Base-by-base conservation (phyloP, 805 yeast species). In the Starmerella ratchasimensis region DNA sequence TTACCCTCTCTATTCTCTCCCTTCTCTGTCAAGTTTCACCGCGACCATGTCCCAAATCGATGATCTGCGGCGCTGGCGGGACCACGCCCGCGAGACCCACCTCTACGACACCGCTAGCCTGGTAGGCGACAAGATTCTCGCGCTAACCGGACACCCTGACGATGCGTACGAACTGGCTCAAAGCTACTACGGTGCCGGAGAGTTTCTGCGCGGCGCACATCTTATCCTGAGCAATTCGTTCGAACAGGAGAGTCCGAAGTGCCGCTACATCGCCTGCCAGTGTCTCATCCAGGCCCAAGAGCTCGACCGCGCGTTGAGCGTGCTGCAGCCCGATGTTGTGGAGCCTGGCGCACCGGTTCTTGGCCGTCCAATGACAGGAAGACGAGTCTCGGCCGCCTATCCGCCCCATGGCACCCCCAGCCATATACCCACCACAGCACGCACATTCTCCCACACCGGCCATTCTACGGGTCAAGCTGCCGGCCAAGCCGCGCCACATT, bases 111-210 rank as follows among this genome's bases (percentile, higher is more conserved):
- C 96, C 0, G 96, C 97, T 0, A 88, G 79, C 50, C 83, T 75
- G 54, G 71, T 90, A 20, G 97, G 94, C 13, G 94, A 90, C 60
- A 88, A 86, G 51, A 81, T 90, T 6, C 67, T 82, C 29, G 71
- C 84, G 1, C 61, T 90, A 43, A 84, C 96, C 0, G 68, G 52
- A 42, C 95, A 86, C 53, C 80, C 94, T 11, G 81, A 78, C 52
- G 97, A 88, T 55, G 95, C 95, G 9, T 88, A 83, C 57, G 86
- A 96, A 95, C 65, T 88, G 22, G 95, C 94, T 0, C 95, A 88
- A 60, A 93, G 80, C 4, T 75, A 79, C 55, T 82, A 74, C 56
- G 64, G 74, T 39, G 73, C 72, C 39, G 88, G 88, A 9, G 72
- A 80, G 52, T 84, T 73, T 57, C 68, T 76, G 28, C 65, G 95